Percentiles rank a stretch among this genome's conserved stretches.
phyloP scores from a whole-genome alignment of 108 stramenopile genomes.

The Cylindrotheca fusiformis region DNA sequence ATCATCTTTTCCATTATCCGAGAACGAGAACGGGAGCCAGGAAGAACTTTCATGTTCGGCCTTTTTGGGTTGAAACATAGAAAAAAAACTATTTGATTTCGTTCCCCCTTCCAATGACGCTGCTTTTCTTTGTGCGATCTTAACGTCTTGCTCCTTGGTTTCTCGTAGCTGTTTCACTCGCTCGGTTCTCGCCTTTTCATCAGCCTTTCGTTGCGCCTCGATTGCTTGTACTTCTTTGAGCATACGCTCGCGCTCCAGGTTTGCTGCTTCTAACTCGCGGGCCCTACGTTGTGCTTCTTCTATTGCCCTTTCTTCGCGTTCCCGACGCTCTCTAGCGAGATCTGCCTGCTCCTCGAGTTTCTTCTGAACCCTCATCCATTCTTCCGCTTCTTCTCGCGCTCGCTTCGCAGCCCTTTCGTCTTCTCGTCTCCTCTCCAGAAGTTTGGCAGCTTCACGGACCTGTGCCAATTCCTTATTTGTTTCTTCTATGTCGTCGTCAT shows the following conservation, averaged over 20 bases:
- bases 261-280: not conserved
- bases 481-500: not conserved
- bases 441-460: not conserved
- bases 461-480: not conserved
- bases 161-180: not conserved
- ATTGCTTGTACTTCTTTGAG: not conserved
- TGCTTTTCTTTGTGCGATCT: no score
- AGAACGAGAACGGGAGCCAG: no score
- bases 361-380: constrained; percentile 15
- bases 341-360: constrained; percentile 7
- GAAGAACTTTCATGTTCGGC: no score
- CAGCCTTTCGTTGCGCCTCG: not conserved
- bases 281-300: not conserved
- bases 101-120: no score
- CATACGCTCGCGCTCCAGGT: not conserved
- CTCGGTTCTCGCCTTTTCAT: not conserved
- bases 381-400: constrained; percentile 10
- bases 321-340: not conserved
- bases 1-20: no score
- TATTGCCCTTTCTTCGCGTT: not conserved
- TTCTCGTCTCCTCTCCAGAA: not conserved
- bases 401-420: not conserved
- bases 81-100: no score
- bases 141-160: not conserved
- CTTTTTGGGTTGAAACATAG: not conserved